Conservation (phyloP, 306 rosid species). For the Lathyrus sativus region DNA sequence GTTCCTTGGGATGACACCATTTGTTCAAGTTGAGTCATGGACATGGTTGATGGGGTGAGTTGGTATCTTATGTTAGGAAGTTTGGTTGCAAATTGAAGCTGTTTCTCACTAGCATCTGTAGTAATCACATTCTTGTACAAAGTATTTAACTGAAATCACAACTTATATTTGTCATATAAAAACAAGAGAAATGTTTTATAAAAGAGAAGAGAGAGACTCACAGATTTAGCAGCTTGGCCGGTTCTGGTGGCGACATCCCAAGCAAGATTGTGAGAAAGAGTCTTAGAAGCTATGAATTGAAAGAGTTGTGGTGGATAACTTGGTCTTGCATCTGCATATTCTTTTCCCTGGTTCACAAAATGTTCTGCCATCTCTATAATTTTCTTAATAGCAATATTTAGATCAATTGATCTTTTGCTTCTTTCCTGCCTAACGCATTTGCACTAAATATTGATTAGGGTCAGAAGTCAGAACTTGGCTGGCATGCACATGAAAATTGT, state of each 20-base stretch:
- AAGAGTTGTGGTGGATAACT: conserved; percentile 62
- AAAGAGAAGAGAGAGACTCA: conserved; percentile 17
- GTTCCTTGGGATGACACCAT: conserved; percentile 49
- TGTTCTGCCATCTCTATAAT: conserved; percentile 38
- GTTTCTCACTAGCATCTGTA: conserved; percentile 69
- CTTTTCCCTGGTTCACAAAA: conserved; percentile 59
- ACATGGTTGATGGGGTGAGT: conserved; percentile 58
- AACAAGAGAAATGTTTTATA: too few species aligned
- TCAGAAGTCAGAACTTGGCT: too few species aligned
- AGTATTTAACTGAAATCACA: conserved; percentile 53
- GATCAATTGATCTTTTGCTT: too few species aligned
- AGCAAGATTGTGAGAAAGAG: conserved; percentile 55
- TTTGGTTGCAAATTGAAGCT: conserved; percentile 54
- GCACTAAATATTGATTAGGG: too few species aligned
- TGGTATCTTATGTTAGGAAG: conserved; percentile 60
- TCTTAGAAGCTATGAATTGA: conserved; percentile 66
- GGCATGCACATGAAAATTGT: too few species aligned
- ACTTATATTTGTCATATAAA: neutral
- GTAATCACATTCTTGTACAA: conserved; percentile 63
- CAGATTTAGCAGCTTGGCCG: conserved; percentile 82
- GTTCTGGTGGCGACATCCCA: conserved; percentile 95
- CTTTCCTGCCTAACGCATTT: too few species aligned
- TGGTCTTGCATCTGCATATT: conserved; percentile 63
- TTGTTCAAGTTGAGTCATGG: conserved; percentile 53
- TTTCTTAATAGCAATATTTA: too few species aligned